phyloP scores from a whole-genome alignment of 2,329 filamentous ascomycete species.

The Pseudogymnoascus sp. region DNA sequence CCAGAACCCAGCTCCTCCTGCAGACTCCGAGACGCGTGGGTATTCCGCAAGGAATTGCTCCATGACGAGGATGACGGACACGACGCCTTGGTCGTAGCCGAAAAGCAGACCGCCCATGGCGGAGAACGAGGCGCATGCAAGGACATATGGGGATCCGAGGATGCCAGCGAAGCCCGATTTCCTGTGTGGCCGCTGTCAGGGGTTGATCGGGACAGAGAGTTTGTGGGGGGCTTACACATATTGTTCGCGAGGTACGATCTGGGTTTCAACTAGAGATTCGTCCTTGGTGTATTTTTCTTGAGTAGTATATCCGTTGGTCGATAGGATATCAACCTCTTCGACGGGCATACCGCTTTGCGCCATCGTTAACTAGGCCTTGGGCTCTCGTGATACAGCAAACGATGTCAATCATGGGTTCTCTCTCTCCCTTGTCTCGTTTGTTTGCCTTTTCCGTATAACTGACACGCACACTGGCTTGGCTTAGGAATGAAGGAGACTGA shows the following conservation, averaged over 20 bases:
- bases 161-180: constrained; percentile 27
- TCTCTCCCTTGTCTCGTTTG: background rate
- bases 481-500: background rate
- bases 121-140: constrained; percentile 28
- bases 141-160: constrained; percentile 28
- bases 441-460: background rate
- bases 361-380: constrained; percentile 8
- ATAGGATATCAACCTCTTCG: background rate
- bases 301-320: background rate
- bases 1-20: constrained; percentile 22
- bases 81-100: constrained; percentile 35
- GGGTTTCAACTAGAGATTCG: background rate
- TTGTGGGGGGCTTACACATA: background rate
- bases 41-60: constrained; percentile 29
- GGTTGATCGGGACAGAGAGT: background rate
- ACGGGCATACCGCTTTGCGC: constrained; percentile 2
- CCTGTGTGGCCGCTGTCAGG: background rate
- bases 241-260: background rate
- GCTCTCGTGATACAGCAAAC: constrained; percentile 1
- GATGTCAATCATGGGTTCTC: background rate
- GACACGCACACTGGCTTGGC: background rate
- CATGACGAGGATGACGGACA: constrained; percentile 33
- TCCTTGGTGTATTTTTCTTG: background rate
- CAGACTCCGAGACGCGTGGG: constrained; percentile 26
- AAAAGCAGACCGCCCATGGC: constrained; percentile 36